Base-by-base conservation (phyloP, 768 basidiomycete genomes). In the Auricularia sp. region DNA sequence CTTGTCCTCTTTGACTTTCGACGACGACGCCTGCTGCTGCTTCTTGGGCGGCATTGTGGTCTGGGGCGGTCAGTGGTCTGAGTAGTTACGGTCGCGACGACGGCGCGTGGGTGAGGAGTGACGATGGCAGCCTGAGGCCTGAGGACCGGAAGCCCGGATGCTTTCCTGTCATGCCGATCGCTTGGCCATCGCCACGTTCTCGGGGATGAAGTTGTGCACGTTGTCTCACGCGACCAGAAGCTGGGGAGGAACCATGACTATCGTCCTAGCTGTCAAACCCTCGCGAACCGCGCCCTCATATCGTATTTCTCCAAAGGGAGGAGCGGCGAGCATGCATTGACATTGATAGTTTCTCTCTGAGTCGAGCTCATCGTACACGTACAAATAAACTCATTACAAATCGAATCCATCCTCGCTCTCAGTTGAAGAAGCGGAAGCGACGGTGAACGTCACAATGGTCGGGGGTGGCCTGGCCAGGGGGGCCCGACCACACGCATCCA, bases 1-100 rank as follows among this genome's bases (percentile, higher is more conserved):
- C 86, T 91, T 91, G 80, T 91, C 90, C 1, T 89, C 88, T 74
- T 88, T 88, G 70, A 85, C 82, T 73, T 90, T 90, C 67, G 85
- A 85, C 65, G 83, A 82, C 21, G 81, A 76, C 36, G 80, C 71
- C 64, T 83, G 81, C 56, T 59, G 56, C 70, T 85, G 83, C 74
- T 87, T 85, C 79, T 91, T 91, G n/a, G 90, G 91, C 43, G 91
- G 87, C 91, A 93, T 93, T 33, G 36, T 60, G 33, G 36, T 2
- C 5, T 2, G 14, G 11, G 23, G 34, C 14, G 21, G 29, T 29
- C 23, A 29, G 56, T 59, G 56, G 33, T 59, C 23, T 23, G 23
- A 23, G 34, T 59, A 3, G 14, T 21, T 8, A 29, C 6, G 4
- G 56, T 59, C 23, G 14, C 47, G 47, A 21, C 47, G 47, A 21